Evolutionary conservation across 2,329 filamentous ascomycete genomes (phyloP).

Genomic region (Grosmannia huntii): DNA sequence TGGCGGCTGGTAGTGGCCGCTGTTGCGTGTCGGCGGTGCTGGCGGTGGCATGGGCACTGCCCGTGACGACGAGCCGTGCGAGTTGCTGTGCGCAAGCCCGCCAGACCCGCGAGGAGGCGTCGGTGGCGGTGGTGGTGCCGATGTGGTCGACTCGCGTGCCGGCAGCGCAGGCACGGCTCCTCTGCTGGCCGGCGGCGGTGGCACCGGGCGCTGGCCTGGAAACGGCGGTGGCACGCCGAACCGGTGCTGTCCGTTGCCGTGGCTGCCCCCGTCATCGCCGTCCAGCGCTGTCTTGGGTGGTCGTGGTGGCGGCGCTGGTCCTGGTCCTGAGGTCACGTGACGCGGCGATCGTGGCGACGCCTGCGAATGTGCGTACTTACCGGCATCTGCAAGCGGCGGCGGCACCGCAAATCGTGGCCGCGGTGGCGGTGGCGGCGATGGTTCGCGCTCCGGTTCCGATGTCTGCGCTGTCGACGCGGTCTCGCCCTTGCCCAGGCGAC

Average conservation of each 20-base stretch:
- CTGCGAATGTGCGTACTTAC: constrained; percentile 59
- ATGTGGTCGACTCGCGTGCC: constrained; percentile 4
- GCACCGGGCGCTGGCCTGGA: constrained; percentile 50
- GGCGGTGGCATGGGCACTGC: constrained; percentile 20
- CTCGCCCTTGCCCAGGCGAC: constrained; percentile 44
- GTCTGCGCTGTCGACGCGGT: constrained; percentile 20
- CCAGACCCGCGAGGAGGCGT: constrained; percentile 24
- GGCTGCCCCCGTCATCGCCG: constrained; percentile 42
- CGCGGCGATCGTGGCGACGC: constrained; percentile 27
- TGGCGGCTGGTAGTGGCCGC: background rate
- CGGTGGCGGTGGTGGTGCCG: constrained; percentile 25
- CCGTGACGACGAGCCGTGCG: background rate
- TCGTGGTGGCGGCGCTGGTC: constrained; percentile 53
- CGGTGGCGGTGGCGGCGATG: constrained; percentile 60
- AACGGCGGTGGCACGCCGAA: constrained; percentile 77
- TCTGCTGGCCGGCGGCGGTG: constrained; percentile 64
- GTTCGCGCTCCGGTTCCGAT: constrained; percentile 52
- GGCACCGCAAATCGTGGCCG: constrained; percentile 69
- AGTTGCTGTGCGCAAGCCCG: too few relatives aligned
- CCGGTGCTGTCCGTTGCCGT: constrained; percentile 28
- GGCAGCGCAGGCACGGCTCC: constrained; percentile 19
- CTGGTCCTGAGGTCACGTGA: constrained; percentile 33
- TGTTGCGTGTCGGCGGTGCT: background rate
- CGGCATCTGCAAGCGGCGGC: constrained; percentile 79
- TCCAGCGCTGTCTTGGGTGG: constrained; percentile 61